phyloP scores from a whole-genome alignment of 169 alveolate species.

The Plasmodium fragile region DNA sequence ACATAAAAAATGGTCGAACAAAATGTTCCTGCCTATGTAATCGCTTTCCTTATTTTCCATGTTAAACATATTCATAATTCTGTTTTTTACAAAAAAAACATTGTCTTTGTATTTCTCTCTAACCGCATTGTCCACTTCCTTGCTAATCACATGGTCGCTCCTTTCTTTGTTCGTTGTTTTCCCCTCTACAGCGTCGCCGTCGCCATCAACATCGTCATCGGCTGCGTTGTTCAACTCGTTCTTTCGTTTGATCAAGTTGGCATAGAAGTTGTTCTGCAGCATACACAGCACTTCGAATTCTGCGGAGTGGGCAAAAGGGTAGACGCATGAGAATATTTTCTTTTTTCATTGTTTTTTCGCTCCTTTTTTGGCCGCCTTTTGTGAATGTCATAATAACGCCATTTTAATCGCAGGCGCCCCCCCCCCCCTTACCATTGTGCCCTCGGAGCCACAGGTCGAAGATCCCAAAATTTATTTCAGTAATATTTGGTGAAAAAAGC shows the following conservation, averaged over 20 bases:
- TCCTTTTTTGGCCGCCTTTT: background rate
- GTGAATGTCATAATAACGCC: background rate
- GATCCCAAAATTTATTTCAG: constrained; percentile 57
- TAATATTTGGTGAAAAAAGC: constrained; percentile 58
- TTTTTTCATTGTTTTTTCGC: background rate
- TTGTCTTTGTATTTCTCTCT: constrained; percentile 47
- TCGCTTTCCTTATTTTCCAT: constrained; percentile 44
- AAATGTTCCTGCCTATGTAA: constrained; percentile 16
- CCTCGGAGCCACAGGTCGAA: constrained; percentile 60
- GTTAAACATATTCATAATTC: constrained; percentile 53
- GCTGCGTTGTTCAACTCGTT: background rate
- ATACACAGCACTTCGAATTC: constrained; percentile 53
- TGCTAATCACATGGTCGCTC: background rate
- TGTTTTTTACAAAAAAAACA: constrained; percentile 34
- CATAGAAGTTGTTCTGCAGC: constrained; percentile 46
- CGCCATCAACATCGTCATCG: background rate
- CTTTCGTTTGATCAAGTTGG: constrained; percentile 7
- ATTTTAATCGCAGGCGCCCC: too few species aligned
- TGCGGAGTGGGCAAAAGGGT: constrained; percentile 4
- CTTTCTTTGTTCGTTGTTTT: background rate
- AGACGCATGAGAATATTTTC: background rate
- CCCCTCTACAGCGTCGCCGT: background rate
- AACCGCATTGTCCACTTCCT: background rate
- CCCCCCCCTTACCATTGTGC: constrained; percentile 41
- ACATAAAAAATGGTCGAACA: constrained; percentile 56